These are phyloP conservation scores for Clitoria ternatea DNA, from an alignment of 306 rosid genomes.

Conservation along the genomic window DNA sequence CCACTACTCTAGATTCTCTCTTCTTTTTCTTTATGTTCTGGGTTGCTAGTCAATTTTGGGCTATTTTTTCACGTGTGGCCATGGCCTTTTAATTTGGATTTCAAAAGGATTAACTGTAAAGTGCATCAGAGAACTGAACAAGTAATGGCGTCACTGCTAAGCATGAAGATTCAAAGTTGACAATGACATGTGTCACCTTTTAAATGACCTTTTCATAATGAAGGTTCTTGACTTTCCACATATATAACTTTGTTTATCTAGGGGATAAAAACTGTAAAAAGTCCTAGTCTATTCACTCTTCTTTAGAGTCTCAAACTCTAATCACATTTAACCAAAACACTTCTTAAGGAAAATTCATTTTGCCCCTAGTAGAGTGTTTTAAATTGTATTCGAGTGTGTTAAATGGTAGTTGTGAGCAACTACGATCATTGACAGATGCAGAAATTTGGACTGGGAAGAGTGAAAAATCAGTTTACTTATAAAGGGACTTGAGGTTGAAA, in stretches of 20 bases:
- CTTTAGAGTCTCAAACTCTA: background rate
- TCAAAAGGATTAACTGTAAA: conserved; percentile 26
- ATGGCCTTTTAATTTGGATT: background rate
- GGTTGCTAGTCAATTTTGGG: background rate
- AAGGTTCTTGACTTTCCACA: background rate
- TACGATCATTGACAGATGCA: no score
- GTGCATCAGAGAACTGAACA: background rate
- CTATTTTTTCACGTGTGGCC: background rate
- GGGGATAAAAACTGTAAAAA: background rate
- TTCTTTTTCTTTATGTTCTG: background rate
- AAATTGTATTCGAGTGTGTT: no score
- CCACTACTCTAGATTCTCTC: conserved; percentile 4
- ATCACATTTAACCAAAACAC: background rate
- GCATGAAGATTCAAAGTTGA: conserved; percentile 23
- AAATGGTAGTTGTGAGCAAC: no score
- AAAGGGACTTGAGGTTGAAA: background rate
- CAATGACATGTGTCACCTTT: conserved; percentile 13
- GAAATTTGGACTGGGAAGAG: no score
- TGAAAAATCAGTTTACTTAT: background rate
- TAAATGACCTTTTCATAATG: conserved; percentile 11
- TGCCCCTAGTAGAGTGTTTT: no score
- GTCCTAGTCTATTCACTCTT: background rate
- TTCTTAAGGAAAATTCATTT: background rate
- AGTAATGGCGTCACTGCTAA: conserved; percentile 1
- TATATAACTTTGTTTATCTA: background rate